phyloP scores from a whole-genome alignment of 371 early-diverging fungal genomes.

The Racocetra persica region DNA sequence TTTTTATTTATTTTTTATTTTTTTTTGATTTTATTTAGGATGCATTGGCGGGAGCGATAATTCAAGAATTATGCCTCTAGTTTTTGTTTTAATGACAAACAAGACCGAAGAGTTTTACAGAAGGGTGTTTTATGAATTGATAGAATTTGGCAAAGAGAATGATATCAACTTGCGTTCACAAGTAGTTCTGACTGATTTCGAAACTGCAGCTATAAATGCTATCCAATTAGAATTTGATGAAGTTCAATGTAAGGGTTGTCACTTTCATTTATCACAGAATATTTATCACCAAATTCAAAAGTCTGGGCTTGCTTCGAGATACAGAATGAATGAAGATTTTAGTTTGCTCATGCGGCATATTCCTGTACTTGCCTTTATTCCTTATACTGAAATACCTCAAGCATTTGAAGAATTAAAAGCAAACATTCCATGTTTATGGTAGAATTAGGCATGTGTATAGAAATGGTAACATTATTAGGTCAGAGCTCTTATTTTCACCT shows the following conservation, averaged over 20 bases:
- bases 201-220: background rate
- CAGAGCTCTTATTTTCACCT: background rate
- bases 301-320: background rate
- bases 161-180: background rate
- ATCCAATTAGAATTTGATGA: background rate
- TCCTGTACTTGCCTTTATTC: background rate
- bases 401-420: constrained; percentile 19
- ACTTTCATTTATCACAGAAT: background rate
- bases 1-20: too few relatives aligned
- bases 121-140: background rate
- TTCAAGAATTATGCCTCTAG: background rate
- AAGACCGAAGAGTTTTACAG: constrained; percentile 10
- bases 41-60: background rate
- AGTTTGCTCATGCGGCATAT: constrained; percentile 10
- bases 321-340: constrained; percentile 19
- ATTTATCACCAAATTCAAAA: background rate
- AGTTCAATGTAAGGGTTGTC: background rate
- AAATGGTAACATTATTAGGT: background rate
- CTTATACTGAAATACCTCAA: background rate
- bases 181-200: background rate
- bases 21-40: too few relatives aligned
- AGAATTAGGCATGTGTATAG: background rate
- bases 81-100: constrained; percentile 1
- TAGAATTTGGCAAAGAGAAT: background rate
- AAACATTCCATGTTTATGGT: background rate